A percentile compares a stretch with the other conserved stretches of the same genome.
These are phyloP conservation scores for Hysterangium stoloniferum DNA, from an alignment of 768 basidiomycete species.

Conservation along the genomic window DNA sequence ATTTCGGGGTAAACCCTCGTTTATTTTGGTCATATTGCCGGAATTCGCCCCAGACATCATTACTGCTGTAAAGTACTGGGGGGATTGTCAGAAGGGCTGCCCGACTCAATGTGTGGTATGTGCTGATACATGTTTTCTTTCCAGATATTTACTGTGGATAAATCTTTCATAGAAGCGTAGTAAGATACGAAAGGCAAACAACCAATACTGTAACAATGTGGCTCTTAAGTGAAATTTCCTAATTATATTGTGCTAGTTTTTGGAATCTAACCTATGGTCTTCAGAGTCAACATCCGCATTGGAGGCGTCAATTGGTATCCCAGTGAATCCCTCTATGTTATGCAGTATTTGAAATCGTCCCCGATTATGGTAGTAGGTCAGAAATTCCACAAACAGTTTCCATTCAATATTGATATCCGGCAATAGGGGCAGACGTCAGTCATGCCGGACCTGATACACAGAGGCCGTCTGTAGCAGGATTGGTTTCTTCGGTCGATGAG, in stretches of 20 bases:
- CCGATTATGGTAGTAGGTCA: constrained; percentile 28
- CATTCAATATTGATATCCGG: background rate
- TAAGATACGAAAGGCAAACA: constrained; percentile 15
- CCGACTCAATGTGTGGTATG: constrained; percentile 5
- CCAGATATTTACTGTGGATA: background rate
- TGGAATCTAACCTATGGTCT: constrained; percentile 6
- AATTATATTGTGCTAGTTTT: constrained; percentile 13
- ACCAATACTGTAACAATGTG: constrained; percentile 29
- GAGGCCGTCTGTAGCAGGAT: constrained; percentile 50
- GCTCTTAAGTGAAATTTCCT: constrained; percentile 35
- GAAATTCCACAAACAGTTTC: background rate
- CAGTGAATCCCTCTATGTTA: constrained; percentile 52
- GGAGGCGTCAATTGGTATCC: constrained; percentile 38
- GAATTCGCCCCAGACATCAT: background rate
- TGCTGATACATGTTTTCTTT: background rate
- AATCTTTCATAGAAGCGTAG: constrained; percentile 14
- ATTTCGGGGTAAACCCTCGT: background rate
- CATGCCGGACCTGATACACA: constrained; percentile 53
- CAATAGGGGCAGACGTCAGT: constrained; percentile 35
- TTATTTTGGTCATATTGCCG: background rate
- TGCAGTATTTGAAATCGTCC: constrained; percentile 35
- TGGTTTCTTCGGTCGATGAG: constrained; percentile 49
- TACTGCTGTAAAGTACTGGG: background rate
- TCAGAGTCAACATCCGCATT: background rate
- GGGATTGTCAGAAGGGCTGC: background rate